A percentile compares a stretch with the other conserved stretches of the same genome.
phyloP scores from a whole-genome alignment of 257 asterid species.

The Solanum clarkiae region DNA sequence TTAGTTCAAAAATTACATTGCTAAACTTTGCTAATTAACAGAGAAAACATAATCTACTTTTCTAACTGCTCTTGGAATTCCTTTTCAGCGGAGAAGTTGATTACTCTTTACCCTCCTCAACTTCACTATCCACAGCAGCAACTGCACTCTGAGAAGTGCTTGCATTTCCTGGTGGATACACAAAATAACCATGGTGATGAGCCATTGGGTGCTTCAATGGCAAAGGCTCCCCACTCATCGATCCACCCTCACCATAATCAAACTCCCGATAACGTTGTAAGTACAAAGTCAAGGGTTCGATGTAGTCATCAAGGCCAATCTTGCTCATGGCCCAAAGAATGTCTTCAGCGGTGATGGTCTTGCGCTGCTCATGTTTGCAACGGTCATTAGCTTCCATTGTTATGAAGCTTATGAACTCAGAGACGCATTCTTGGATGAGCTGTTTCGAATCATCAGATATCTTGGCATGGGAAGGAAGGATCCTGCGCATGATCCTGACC shows the following conservation, averaged over 20 bases:
- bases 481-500: conserved; percentile 76
- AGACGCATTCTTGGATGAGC: conserved; percentile 82
- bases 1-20: not conserved
- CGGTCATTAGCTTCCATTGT: conserved; percentile 88
- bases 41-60: not conserved
- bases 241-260: conserved; percentile 66
- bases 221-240: conserved; percentile 37
- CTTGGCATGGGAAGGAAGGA: conserved; percentile 70
- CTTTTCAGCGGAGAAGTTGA: not conserved
- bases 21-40: not conserved
- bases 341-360: conserved; percentile 89
- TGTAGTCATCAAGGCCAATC: conserved; percentile 88
- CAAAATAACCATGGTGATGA: conserved; percentile 26
- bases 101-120: conserved; percentile 43
- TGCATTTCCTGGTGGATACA: conserved; percentile 24
- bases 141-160: conserved; percentile 32
- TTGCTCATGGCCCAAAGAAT: conserved; percentile 96
- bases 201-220: conserved; percentile 34
- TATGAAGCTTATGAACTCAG: conserved; percentile 87
- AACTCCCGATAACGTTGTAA: conserved; percentile 66
- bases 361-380: conserved; percentile 92
- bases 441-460: conserved; percentile 91
- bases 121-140: conserved; percentile 11
- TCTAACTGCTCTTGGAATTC: conserved; percentile 1
- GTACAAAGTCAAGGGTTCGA: conserved; percentile 75